phyloP scores from a whole-genome alignment of 1,284 basidiomycete species.

The Anthracocystis panici-leucophaei region DNA sequence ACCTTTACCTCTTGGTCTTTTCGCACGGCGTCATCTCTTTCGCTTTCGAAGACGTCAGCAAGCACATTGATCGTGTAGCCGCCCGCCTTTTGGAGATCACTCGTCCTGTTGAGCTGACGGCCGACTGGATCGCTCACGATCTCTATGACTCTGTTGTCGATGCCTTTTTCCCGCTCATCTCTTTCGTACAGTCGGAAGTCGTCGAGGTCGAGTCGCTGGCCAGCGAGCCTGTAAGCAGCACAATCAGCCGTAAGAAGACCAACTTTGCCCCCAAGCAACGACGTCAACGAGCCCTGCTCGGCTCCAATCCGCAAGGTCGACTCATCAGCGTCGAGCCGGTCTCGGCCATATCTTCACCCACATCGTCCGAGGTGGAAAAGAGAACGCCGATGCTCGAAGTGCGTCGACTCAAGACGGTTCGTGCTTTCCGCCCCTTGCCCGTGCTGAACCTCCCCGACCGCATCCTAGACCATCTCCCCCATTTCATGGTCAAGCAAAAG shows the following conservation, averaged over 20 bases:
- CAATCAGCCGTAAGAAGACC: slow-evolving; percentile 23
- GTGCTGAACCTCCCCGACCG: slow-evolving; percentile 17
- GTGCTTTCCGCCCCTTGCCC: slow-evolving; percentile 24
- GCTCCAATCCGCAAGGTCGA: slow-evolving; percentile 42
- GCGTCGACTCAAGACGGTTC: slow-evolving; percentile 47
- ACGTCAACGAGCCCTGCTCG: slow-evolving; percentile 41
- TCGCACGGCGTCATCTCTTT: slow-evolving; percentile 90
- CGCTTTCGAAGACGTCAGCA: slow-evolving; percentile 90
- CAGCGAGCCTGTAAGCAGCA: slow-evolving; percentile 26
- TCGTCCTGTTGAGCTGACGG: slow-evolving; percentile 53
- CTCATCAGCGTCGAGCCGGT: slow-evolving; percentile 52
- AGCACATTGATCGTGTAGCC: slow-evolving; percentile 84
- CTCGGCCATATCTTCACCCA: slow-evolving; percentile 13
- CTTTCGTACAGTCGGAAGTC: slow-evolving; percentile 83
- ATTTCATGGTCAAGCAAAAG: slow-evolving; percentile 38
- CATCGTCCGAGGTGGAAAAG: slow-evolving; percentile 36
- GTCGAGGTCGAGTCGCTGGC: slow-evolving; percentile 51
- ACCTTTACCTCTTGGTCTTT: slow-evolving; percentile 90
- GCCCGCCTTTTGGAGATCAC: slow-evolving; percentile 74
- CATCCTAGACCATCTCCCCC: slow-evolving; percentile 30
- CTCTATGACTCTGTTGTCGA: slow-evolving; percentile 94
- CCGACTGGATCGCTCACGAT: slow-evolving; percentile 91
- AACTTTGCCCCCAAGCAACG: slow-evolving; percentile 53
- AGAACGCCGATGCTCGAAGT: slow-evolving; percentile 47
- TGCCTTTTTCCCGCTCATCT: slow-evolving; percentile 88